These are phyloP conservation scores for Talaromyces nanjingensis DNA, from an alignment of 495 filamentous ascomycete species.

Conservation along the genomic window DNA sequence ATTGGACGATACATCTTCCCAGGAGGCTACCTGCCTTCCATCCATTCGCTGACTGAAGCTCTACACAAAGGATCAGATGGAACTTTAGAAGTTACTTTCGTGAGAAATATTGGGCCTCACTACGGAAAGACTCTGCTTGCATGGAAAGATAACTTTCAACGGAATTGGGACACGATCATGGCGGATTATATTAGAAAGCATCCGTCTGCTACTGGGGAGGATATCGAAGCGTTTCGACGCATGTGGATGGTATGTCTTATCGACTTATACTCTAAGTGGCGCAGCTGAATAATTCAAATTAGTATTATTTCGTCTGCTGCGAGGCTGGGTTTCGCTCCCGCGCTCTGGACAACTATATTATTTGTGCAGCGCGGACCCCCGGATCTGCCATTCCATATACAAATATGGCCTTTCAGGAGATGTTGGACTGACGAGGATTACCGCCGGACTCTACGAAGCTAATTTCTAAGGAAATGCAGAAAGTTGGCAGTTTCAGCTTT, in stretches of 20 bases:
- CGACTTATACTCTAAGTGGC: neutral
- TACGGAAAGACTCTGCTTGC: slow-evolving; percentile 62
- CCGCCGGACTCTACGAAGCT: neutral
- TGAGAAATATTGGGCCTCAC: slow-evolving; percentile 64
- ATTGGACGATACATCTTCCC: slow-evolving; percentile 72
- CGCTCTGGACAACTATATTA: slow-evolving; percentile 56
- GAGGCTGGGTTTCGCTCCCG: slow-evolving; percentile 66
- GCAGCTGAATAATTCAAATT: neutral
- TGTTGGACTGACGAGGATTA: neutral
- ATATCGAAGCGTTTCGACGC: slow-evolving; percentile 56
- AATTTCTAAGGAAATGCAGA: neutral
- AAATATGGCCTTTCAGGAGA: neutral
- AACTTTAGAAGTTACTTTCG: slow-evolving; percentile 51
- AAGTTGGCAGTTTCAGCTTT: too few species aligned
- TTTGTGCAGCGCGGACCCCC: neutral
- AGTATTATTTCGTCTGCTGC: slow-evolving; percentile 70
- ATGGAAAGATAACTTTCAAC: slow-evolving; percentile 58
- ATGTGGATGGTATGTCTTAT: slow-evolving; percentile 54
- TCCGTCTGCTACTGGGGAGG: slow-evolving; percentile 45
- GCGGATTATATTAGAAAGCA: slow-evolving; percentile 47
- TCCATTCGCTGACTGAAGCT: slow-evolving; percentile 52
- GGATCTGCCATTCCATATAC: neutral
- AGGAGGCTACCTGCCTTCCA: slow-evolving; percentile 62
- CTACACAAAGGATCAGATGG: slow-evolving; percentile 51
- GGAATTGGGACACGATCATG: slow-evolving; percentile 47